phyloP scores from a whole-genome alignment of 2,329 filamentous ascomycete species.

The Aschersonia sp. region DNA sequence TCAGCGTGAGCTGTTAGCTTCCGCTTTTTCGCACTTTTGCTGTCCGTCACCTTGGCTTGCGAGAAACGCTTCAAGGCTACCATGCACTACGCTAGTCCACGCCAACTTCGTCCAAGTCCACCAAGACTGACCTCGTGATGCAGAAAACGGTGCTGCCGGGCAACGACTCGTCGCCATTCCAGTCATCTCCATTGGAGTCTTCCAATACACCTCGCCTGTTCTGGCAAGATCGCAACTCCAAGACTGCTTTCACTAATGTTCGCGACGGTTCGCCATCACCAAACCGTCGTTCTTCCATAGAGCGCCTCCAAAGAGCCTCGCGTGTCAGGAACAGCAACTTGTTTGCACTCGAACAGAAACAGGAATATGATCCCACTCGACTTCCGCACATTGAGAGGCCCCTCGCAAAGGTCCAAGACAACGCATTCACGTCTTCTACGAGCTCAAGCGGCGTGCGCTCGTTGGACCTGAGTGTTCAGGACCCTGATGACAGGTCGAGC shows the following conservation, averaged over 20 bases:
- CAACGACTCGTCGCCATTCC: conserved; percentile 70
- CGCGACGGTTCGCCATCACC: conserved; percentile 52
- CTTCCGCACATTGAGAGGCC: conserved; percentile 71
- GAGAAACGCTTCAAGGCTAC: no score
- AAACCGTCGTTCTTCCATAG: conserved; percentile 76
- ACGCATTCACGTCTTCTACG: conserved; percentile 49
- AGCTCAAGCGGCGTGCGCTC: conserved; percentile 38
- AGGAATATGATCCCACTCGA: conserved; percentile 78
- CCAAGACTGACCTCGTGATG: conserved; percentile 15
- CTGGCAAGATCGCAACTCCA: conserved; percentile 72
- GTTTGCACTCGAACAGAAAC: conserved; percentile 81
- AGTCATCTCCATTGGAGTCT: conserved; percentile 61
- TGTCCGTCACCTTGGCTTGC: not conserved
- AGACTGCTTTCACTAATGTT: conserved; percentile 57
- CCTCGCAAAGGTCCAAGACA: conserved; percentile 61
- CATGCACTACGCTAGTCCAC: no score
- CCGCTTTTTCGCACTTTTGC: not conserved
- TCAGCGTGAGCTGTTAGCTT: conserved; percentile 1
- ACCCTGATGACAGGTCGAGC: conserved; percentile 31
- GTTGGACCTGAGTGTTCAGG: conserved; percentile 26
- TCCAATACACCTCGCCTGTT: conserved; percentile 70
- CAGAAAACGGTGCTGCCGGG: conserved; percentile 51
- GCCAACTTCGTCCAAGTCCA: conserved; percentile 1
- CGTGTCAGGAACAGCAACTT: conserved; percentile 98
- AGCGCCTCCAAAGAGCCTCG: conserved; percentile 87